Evolutionary conservation across 2,329 filamentous ascomycete genomes (phyloP).

Genomic region (Ceratocystis destructans): DNA sequence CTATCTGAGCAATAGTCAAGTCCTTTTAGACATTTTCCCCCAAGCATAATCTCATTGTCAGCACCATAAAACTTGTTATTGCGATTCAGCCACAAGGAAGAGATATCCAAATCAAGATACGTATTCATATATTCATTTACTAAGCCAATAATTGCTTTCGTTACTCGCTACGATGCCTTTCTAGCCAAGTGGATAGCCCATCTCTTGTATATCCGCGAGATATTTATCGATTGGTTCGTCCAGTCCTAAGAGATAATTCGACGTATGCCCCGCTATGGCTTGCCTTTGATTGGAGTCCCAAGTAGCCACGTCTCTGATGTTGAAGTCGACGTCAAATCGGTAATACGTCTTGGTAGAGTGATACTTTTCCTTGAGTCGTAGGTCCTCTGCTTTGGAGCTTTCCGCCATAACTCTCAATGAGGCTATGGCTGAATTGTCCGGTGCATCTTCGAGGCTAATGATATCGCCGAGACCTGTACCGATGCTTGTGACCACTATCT

Average conservation of each 20-base stretch:
- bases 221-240: too few relatives aligned
- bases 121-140: too few relatives aligned
- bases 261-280: slow-evolving; percentile 19
- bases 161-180: too few relatives aligned
- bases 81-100: too few relatives aligned
- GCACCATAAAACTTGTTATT: too few relatives aligned
- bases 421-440: background rate
- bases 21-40: too few relatives aligned
- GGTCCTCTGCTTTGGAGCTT: background rate
- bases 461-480: slow-evolving; percentile 23
- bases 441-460: slow-evolving; percentile 19
- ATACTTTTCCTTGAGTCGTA: slow-evolving; percentile 19
- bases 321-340: slow-evolving; percentile 24
- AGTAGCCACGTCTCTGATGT: slow-evolving; percentile 23
- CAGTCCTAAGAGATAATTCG: accelerated
- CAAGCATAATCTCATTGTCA: too few relatives aligned
- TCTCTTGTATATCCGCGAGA: too few relatives aligned
- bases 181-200: too few relatives aligned
- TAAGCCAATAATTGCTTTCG: too few relatives aligned
- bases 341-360: slow-evolving; percentile 21
- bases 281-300: slow-evolving; percentile 18
- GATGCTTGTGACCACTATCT: slow-evolving; percentile 22
- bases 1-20: too few relatives aligned
- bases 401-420: background rate
- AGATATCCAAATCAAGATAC: too few relatives aligned